Evolutionary conservation across 345 rosid species (phyloP), one percentile per base, ranked within the genome.

Genomic region (Anastatica hierochuntica): DNA sequence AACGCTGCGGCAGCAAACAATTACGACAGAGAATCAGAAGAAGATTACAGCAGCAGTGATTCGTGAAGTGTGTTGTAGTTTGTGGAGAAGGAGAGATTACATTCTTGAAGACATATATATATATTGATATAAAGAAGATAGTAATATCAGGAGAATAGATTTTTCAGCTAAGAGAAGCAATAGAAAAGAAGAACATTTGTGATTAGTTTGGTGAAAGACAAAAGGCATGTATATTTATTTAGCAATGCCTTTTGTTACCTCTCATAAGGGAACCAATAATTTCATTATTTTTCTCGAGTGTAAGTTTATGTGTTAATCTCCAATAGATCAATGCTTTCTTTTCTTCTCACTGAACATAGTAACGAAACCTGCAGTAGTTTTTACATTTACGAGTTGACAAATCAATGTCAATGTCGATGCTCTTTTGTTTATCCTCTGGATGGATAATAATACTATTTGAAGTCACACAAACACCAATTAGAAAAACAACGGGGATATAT

Each of bases 21-120:
- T 62, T 68, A 18, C 49, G 49, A 48, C 52, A 26, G 65, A 11
- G 94, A 81, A 36, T 73, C 79, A 0, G 97, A 92, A 0, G 97
- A 92, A 51, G 90, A 74, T 49, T 92, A 81, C 66, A 92, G 95
- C 41, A 89, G 87, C 71, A 88, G 95, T 33, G 89, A 84, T 53
- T 60, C 56, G 11, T 60, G 57, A 67, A 13, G 55, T 13, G n/a
- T n/a, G n/a, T n/a, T n/a, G n/a, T n/a, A n/a, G n/a, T n/a, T n/a
- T 17, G 44, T 49, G 58, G 19, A 65, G 34, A 43, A 15, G 34
- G 48, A n/a, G 49, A 36, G 48, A 17, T 58, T 52, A 66, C 65
- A 58, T 58, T 58, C 49, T 58, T 66, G 55, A 59, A 14, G 31
- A 37, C 40, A 55, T 30, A 55, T 55, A 39, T 51, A 62, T 50